phyloP scores from a whole-genome alignment of 78 protist species.

The Cavenderia fasciculata region DNA sequence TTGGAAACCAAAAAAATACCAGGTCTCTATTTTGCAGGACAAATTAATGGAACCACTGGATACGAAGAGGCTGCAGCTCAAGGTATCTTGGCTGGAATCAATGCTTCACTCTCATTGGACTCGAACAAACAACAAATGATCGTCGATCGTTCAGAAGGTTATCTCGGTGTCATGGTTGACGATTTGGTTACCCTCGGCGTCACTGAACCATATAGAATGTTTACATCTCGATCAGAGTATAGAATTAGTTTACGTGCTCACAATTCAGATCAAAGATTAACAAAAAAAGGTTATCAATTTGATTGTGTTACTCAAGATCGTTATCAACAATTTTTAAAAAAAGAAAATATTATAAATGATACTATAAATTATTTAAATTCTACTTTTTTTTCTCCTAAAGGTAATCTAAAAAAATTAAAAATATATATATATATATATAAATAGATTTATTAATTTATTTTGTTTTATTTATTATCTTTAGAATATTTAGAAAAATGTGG shows the following conservation, averaged over 20 bases:
- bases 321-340: not conserved
- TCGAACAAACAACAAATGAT: conserved; percentile 11
- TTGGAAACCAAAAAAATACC: conserved; percentile 86
- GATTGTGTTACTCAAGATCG: conserved; percentile 1
- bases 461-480: not conserved
- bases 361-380: not conserved
- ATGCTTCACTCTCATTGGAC: conserved; percentile 84
- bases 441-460: not conserved
- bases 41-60: conserved; percentile 97
- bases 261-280: conserved; percentile 93
- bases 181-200: conserved; percentile 91
- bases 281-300: conserved; percentile 37
- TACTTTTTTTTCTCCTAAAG: not conserved
- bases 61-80: conserved; percentile 93
- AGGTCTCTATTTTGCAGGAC: conserved; percentile 95
- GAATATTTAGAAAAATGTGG: conserved; percentile 9
- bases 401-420: not conserved
- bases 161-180: conserved; percentile 94
- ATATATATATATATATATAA: not conserved
- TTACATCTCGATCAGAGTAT: conserved; percentile 93
- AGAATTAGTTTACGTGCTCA: conserved; percentile 90
- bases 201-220: conserved; percentile 96
- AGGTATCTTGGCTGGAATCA: conserved; percentile 94
- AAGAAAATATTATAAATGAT: not conserved
- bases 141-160: conserved; percentile 85